These are phyloP conservation scores for Cystoderma amianthinum DNA, from an alignment of 768 basidiomycete species.

Conservation along the genomic window DNA sequence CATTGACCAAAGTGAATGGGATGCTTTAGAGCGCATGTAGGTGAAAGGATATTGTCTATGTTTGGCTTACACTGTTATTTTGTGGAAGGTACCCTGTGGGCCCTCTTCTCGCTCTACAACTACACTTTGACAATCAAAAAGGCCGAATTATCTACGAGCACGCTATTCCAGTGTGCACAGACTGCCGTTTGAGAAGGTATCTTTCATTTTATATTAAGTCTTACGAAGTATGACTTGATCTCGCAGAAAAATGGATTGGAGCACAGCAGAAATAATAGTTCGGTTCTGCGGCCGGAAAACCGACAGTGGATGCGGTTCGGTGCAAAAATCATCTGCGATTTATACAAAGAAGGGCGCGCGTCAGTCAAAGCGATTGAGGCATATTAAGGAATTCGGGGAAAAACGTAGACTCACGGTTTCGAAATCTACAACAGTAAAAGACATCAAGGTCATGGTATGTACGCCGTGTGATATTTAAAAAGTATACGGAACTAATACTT, in stretches of 20 bases:
- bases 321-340: conserved; percentile 2
- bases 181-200: conserved; percentile 56
- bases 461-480: conserved; percentile 1
- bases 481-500: conserved; percentile 4
- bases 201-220: too few species aligned
- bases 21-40: conserved; percentile 49
- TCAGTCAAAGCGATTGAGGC: conserved; percentile 68
- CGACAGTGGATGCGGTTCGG: neutral
- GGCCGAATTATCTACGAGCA: conserved; percentile 28
- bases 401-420: conserved; percentile 46
- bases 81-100: conserved; percentile 47
- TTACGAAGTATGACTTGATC: too few species aligned
- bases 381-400: conserved; percentile 43
- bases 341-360: conserved; percentile 39
- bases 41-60: conserved; percentile 12
- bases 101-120: conserved; percentile 32
- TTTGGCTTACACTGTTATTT: conserved; percentile 6
- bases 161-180: conserved; percentile 48
- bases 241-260: conserved; percentile 48
- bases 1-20: conserved; percentile 62
- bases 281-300: conserved; percentile 26
- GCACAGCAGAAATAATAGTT: conserved; percentile 54
- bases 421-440: conserved; percentile 68
- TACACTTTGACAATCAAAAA: conserved; percentile 11
- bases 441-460: conserved; percentile 68